A percentile compares a stretch with the other conserved stretches of the same genome.
Evolutionary conservation across 2,329 filamentous ascomycete species (phyloP).

Genomic region (Xylaria arbuscula): DNA sequence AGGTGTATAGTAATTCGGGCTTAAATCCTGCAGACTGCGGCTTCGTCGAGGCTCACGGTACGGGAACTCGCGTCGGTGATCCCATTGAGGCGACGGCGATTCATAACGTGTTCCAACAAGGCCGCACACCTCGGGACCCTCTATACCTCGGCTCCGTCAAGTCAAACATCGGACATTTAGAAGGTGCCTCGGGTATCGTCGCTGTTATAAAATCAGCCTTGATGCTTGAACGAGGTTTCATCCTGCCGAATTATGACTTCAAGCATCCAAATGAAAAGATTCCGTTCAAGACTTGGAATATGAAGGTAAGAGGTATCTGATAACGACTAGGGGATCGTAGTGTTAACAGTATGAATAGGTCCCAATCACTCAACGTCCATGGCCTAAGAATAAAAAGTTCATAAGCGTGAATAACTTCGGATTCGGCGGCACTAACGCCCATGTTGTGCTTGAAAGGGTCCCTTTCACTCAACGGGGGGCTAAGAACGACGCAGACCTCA

Average conservation of each 20-base stretch:
- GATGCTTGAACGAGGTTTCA: constrained; percentile 62
- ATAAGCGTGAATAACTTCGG: constrained; percentile 55
- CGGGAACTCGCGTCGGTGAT: constrained; percentile 66
- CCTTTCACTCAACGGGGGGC: constrained; percentile 50
- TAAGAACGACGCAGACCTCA: constrained; percentile 51
- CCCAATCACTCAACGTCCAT: constrained; percentile 57
- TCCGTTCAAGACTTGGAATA: constrained; percentile 61
- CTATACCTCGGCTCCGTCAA: constrained; percentile 62
- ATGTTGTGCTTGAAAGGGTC: constrained; percentile 49
- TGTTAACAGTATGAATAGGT: constrained; percentile 48
- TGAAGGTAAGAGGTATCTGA: constrained; percentile 49
- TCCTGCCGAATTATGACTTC: constrained; percentile 63
- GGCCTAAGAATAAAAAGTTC: constrained; percentile 61
- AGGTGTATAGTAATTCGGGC: constrained; percentile 56
- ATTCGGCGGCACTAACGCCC: constrained; percentile 49
- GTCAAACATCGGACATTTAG: constrained; percentile 64
- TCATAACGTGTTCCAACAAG: constrained; percentile 55
- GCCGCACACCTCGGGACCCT: constrained; percentile 55
- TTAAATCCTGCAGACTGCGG: constrained; percentile 54
- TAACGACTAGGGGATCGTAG: background rate
- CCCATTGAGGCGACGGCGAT: constrained; percentile 65
- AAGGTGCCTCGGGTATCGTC: constrained; percentile 63
- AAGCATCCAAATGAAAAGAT: constrained; percentile 62
- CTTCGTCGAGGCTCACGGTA: constrained; percentile 66
- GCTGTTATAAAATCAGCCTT: constrained; percentile 64